Conservation (phyloP, 169 alveolate genomes). For the Amoebophrya sp. region DNA sequence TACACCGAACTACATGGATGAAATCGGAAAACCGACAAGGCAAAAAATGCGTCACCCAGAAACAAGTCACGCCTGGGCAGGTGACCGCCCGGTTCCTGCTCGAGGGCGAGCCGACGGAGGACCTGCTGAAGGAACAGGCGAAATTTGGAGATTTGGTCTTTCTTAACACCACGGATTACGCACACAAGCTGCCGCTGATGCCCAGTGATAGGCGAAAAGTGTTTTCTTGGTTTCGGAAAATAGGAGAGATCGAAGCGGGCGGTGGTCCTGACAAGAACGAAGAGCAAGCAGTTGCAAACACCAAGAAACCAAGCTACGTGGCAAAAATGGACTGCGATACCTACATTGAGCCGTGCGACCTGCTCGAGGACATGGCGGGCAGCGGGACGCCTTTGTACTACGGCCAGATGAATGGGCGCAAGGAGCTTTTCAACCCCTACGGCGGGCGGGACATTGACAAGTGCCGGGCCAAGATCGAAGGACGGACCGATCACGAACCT, state of each 20-base stretch:
- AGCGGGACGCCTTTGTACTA: neutral
- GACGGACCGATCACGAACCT: neutral
- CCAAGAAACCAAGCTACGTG: neutral
- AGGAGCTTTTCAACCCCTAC: neutral
- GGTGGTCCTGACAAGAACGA: too few species aligned
- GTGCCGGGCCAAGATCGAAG: neutral
- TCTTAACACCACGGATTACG: neutral
- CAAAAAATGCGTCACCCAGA: neutral
- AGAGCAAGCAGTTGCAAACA: too few species aligned
- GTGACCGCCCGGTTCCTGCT: neutral
- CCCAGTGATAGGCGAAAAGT: neutral
- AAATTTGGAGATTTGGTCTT: neutral
- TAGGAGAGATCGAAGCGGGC: neutral
- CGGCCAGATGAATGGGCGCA: neutral
- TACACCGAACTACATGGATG: neutral
- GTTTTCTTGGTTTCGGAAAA: neutral
- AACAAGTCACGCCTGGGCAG: neutral
- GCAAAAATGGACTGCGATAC: neutral
- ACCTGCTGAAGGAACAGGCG: neutral
- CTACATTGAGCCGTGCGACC: neutral
- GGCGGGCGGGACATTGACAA: neutral
- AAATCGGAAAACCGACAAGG: too few species aligned
- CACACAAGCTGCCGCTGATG: neutral
- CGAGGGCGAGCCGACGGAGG: too few species aligned
- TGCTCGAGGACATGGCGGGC: slow-evolving; percentile 10